Percentiles rank a stretch among this genome's conserved stretches.
Conservation (phyloP, 345 rosid genomes). For the Eutrema heterophyllum region DNA sequence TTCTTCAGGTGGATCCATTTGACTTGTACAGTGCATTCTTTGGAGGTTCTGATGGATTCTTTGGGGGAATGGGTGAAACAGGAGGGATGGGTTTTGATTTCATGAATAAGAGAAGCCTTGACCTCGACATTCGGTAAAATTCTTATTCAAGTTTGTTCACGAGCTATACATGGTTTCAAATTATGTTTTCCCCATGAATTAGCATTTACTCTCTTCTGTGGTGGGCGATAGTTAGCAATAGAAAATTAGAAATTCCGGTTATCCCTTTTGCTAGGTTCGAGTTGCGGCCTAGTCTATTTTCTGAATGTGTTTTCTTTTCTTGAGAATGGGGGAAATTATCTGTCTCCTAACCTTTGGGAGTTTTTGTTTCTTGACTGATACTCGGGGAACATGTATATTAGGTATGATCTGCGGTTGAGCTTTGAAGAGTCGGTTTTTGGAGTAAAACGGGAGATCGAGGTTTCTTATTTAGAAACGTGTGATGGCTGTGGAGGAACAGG, state of each 20-base stretch:
- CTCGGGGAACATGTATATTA: constrained; percentile 17
- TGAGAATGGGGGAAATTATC: not conserved
- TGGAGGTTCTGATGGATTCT: constrained; percentile 70
- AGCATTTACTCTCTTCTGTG: not conserved
- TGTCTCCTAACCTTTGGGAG: not conserved
- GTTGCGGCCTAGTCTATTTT: not conserved
- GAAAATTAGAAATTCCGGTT: not conserved
- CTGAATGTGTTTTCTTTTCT: not conserved
- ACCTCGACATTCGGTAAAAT: constrained; percentile 67
- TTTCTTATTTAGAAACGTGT: constrained; percentile 66
- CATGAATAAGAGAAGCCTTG: constrained; percentile 43
- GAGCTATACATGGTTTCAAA: not conserved
- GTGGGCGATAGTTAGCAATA: not conserved
- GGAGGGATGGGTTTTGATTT: constrained; percentile 57
- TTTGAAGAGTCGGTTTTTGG: constrained; percentile 91
- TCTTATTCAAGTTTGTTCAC: not conserved
- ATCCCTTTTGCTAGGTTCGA: not conserved
- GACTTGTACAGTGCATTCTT: constrained; percentile 75
- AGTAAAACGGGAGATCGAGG: constrained; percentile 56
- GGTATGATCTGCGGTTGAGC: constrained; percentile 70
- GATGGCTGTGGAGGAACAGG: constrained; percentile 78
- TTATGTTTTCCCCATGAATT: not conserved
- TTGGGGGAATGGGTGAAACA: constrained; percentile 51
- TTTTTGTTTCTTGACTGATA: not conserved
- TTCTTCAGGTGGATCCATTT: constrained; percentile 77